These are phyloP conservation scores for Microthlaspi erraticum DNA, from an alignment of 345 rosid species.

Conservation along the genomic window DNA sequence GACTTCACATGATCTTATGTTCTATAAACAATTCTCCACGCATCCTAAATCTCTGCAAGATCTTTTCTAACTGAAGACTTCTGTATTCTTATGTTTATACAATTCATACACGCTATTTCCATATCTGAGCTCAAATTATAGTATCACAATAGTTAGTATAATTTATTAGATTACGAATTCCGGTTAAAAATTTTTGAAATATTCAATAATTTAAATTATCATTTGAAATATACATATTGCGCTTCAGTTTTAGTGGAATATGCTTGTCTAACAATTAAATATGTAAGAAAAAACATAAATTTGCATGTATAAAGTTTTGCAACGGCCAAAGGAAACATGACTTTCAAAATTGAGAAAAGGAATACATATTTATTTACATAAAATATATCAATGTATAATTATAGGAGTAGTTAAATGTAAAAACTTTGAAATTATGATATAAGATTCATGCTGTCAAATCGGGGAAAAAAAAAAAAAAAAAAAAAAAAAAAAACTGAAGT, in stretches of 20 bases:
- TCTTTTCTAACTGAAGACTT: background rate
- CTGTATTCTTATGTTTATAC: too few species aligned
- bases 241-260: background rate
- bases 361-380: background rate
- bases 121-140: too few species aligned
- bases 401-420: background rate
- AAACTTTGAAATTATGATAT: background rate
- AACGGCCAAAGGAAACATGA: background rate
- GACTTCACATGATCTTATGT: constrained; percentile 35
- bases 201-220: background rate
- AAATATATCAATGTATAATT: background rate
- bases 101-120: too few species aligned
- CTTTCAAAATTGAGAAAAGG: background rate
- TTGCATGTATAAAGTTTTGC: constrained; percentile 1
- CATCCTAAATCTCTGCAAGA: constrained; percentile 19
- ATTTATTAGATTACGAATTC: background rate
- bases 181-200: background rate
- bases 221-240: background rate
- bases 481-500: too few species aligned
- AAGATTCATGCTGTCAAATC: background rate
- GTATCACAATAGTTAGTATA: too few species aligned
- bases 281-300: background rate
- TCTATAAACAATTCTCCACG: constrained; percentile 32
- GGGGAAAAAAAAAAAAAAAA: too few species aligned
- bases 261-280: background rate